Base-by-base conservation (phyloP, 129 eudicot species). In the Smallanthus sonchifolius region DNA sequence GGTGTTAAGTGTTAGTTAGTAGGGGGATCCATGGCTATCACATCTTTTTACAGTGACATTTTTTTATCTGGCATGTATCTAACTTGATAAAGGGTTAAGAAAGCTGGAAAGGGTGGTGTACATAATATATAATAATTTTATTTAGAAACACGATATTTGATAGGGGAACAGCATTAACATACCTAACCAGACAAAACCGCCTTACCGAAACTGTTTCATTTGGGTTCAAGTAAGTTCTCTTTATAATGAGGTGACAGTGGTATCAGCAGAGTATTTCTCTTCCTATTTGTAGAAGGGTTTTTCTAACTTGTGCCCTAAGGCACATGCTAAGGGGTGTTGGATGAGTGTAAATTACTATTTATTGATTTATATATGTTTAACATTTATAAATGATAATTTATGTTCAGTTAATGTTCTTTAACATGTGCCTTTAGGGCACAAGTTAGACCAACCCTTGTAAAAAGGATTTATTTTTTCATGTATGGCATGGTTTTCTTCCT, bases 51-150 rank as follows among this genome's bases (percentile, higher is more conserved):
- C 35, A 65, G 20, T 36, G 11, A 30, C 38, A 32, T 17, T 43
- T 60, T 57, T 73, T 60, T 59, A 14, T 28, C 1, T 72, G 76
- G 56, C 6, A 39, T 72, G 67, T 40, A 42, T 59, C n/a, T 42
- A 57, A 73, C 65, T 55, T 39, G 52, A 38, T 55, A n/a, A 54
- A 11, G 37, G 51, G 20, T 68, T 24, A 6, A 68, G 56, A 44
- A 68, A 44, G 24, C 37, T 7, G 61, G 70, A 65, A 39, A 65
- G 51, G 51, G 16, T 65, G 52, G 70, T 17, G 37, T 56, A 37
- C 10, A 4, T 65, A 66, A 4, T 24, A 24, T 24, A 24, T 62
- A 35, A n/a, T 2, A 45, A 8, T 32, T 14, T 42, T 4, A 19
- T 30, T 68, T 34, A 28, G 11, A 30, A 43, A 13, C 40, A 13